phyloP scores from a whole-genome alignment of 352 stramenopile genomes.

The Hyaloperonospora arabidopsidis region DNA sequence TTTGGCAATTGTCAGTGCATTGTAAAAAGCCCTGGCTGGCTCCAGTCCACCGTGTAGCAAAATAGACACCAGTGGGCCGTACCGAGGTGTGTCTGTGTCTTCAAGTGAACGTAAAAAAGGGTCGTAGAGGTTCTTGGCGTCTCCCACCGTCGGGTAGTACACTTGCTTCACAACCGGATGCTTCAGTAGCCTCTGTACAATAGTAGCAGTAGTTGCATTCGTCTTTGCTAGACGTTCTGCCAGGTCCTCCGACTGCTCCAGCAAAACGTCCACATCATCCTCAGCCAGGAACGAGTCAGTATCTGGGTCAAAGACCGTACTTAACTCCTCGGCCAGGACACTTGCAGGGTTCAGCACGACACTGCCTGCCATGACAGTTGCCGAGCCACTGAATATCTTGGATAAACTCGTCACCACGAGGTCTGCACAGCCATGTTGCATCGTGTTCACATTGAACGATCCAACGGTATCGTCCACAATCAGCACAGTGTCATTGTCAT shows the following conservation, averaged over 20 bases:
- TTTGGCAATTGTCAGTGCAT: constrained; percentile 78
- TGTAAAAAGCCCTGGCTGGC: constrained; percentile 82
- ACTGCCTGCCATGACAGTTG: constrained; percentile 88
- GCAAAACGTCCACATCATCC: constrained; percentile 44
- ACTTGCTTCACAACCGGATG: constrained; percentile 78
- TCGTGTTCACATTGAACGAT: constrained; percentile 88
- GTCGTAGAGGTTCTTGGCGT: constrained; percentile 55
- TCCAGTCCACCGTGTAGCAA: constrained; percentile 65
- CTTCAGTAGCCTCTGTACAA: constrained; percentile 60
- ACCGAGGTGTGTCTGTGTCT: constrained; percentile 32
- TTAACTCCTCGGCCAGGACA: constrained; percentile 36
- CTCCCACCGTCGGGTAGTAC: constrained; percentile 72
- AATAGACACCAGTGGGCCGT: constrained; percentile 85
- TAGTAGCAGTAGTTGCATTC: constrained; percentile 67
- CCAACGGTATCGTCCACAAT: constrained; percentile 88
- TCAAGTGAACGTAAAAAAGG: constrained; percentile 34
- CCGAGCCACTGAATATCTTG: constrained; percentile 89
- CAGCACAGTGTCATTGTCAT: constrained; percentile 80
- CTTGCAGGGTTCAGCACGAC: constrained; percentile 81
- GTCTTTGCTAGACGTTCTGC: constrained; percentile 56
- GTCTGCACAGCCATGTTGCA: constrained; percentile 71
- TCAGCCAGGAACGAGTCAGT: constrained; percentile 56
- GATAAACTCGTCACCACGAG: constrained; percentile 88
- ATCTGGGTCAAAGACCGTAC: constrained; percentile 25
- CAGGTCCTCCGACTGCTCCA: constrained; percentile 60